A percentile compares a stretch with the other conserved stretches of the same genome.
phyloP scores from a whole-genome alignment of 2,329 filamentous ascomycete species.

The Cladophialophora chaetospira region DNA sequence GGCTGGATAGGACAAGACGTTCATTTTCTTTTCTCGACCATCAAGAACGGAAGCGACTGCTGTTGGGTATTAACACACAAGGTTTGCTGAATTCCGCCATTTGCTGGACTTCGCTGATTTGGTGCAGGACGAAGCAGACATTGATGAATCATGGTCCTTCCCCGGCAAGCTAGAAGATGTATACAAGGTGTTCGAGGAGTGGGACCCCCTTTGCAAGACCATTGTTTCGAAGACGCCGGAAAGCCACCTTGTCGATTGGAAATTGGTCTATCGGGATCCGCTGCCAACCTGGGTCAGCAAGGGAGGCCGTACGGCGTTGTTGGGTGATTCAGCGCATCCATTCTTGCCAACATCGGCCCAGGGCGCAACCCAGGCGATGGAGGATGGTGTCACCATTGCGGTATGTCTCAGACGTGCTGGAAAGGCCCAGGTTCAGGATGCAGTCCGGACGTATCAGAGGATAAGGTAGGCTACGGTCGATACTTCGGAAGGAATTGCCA shows the following conservation, averaged over 20 bases:
- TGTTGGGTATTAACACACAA: conserved; percentile 33
- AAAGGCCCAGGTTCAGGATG: conserved; percentile 32
- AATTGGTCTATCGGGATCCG: conserved; percentile 30
- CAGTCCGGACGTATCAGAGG: conserved; percentile 26
- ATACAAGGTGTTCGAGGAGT: conserved; percentile 53
- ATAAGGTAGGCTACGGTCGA: conserved; percentile 20
- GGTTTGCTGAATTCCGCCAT: conserved; percentile 1
- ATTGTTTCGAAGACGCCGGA: conserved; percentile 33
- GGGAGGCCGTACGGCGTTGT: conserved; percentile 46
- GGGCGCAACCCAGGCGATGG: conserved; percentile 53
- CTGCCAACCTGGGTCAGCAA: conserved; percentile 41
- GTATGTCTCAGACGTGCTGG: conserved; percentile 43
- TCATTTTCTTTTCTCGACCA: conserved; percentile 31
- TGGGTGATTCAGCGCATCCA: conserved; percentile 56
- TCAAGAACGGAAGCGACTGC: conserved; percentile 31
- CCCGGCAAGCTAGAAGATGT: conserved; percentile 53
- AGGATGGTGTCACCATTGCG: conserved; percentile 53
- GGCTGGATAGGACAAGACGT: conserved; percentile 46
- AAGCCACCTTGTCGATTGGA: conserved; percentile 27
- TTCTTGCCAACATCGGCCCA: conserved; percentile 53
- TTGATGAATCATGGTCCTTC: conserved; percentile 54
- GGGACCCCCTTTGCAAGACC: conserved; percentile 48
- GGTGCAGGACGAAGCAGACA: conserved; percentile 52
- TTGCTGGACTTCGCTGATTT: neutral
- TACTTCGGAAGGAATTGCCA: neutral